These are phyloP conservation scores for Elsinoe perseae DNA, from an alignment of 2,329 filamentous ascomycete genomes.

Conservation along the genomic window DNA sequence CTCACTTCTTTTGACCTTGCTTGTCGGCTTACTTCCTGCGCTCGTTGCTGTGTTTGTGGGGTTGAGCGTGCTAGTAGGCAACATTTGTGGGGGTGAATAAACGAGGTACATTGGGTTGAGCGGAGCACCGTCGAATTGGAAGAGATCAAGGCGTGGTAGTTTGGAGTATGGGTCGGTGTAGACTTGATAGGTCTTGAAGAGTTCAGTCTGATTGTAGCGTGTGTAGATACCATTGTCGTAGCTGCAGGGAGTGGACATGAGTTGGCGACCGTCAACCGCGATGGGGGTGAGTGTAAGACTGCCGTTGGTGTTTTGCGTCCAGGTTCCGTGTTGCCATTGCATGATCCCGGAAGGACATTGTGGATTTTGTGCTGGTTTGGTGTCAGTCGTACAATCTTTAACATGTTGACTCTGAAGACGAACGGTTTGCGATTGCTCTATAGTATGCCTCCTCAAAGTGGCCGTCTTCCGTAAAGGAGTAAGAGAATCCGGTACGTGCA, in stretches of 20 bases:
- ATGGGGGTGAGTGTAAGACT: conserved; percentile 55
- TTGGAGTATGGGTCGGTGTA: conserved; percentile 54
- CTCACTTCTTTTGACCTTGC: conserved; percentile 25
- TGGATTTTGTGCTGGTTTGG: conserved; percentile 35
- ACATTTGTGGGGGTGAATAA: conserved; percentile 57
- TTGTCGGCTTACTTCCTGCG: conserved; percentile 28
- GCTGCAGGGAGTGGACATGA: conserved; percentile 58
- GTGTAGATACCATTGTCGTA: conserved; percentile 51
- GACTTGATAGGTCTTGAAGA: conserved; percentile 46
- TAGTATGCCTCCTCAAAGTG: conserved; percentile 64
- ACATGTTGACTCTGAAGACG: conserved; percentile 27
- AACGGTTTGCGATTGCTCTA: conserved; percentile 61
- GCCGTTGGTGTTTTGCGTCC: conserved; percentile 49
- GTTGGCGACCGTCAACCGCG: conserved; percentile 58
- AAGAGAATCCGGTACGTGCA: conserved; percentile 59
- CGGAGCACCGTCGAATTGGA: conserved; percentile 54
- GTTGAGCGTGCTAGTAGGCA: conserved; percentile 60
- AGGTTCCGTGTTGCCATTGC: conserved; percentile 66
- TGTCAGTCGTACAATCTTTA: neutral
- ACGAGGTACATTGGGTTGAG: conserved; percentile 61
- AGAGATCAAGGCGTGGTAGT: conserved; percentile 56
- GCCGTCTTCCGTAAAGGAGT: conserved; percentile 63
- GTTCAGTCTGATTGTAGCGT: conserved; percentile 58
- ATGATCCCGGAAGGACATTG: conserved; percentile 57
- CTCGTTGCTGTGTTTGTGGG: conserved; percentile 38